Conservation (phyloP, 805 yeast genomes). For the Wickerhamomyces tratensis region DNA sequence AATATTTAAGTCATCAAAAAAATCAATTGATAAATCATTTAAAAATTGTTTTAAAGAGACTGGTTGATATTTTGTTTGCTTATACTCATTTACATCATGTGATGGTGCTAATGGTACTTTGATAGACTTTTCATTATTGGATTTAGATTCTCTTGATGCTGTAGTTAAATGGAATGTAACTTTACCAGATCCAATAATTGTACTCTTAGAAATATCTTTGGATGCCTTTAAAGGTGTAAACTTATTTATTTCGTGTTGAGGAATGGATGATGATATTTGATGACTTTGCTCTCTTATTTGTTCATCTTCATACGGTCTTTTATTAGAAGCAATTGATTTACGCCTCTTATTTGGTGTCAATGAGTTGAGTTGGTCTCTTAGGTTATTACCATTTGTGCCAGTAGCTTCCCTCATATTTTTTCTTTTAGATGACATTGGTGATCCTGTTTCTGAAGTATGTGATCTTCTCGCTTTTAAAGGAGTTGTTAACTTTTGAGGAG, state of each 20-base stretch:
- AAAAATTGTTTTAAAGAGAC: slow-evolving; percentile 15
- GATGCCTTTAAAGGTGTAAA: slow-evolving; percentile 17
- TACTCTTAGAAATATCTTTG: slow-evolving; percentile 5
- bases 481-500: slow-evolving; percentile 3
- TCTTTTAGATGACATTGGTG: slow-evolving; percentile 17
- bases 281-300: too few species aligned
- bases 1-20: slow-evolving; percentile 17
- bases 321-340: too few species aligned
- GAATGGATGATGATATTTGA: too few species aligned
- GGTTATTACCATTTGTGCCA: not conserved
- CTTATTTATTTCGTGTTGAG: slow-evolving; percentile 2
- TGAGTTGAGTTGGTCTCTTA: slow-evolving; percentile 16
- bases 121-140: not conserved
- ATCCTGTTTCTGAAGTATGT: slow-evolving; percentile 20
- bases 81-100: slow-evolving; percentile 8
- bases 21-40: slow-evolving; percentile 16
- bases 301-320: too few species aligned
- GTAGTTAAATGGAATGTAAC: slow-evolving; percentile 6
- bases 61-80: slow-evolving; percentile 10
- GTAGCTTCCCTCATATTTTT: slow-evolving; percentile 2
- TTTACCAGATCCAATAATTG: slow-evolving; percentile 7
- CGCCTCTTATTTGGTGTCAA: slow-evolving; percentile 15
- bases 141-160: too few species aligned
- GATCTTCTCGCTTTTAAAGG: slow-evolving; percentile 17
- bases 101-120: slow-evolving; percentile 15